These are phyloP conservation scores for Ceratocystis eucalypticola DNA, from an alignment of 2,329 filamentous ascomycete genomes.

Conservation along the genomic window DNA sequence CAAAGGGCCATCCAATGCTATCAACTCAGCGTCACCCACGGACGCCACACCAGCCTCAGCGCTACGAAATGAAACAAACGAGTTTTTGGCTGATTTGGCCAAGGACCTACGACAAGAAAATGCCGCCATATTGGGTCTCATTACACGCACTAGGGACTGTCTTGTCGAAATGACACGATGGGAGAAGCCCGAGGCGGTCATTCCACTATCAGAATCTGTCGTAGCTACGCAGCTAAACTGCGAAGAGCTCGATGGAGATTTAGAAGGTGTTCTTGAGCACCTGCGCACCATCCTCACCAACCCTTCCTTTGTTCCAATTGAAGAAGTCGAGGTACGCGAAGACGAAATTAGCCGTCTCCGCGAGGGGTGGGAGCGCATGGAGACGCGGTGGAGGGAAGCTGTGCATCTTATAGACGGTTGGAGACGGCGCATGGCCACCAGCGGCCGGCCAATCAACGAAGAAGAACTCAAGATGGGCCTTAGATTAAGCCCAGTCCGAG, in stretches of 20 bases:
- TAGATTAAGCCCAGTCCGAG: slow-evolving; percentile 45
- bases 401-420: slow-evolving; percentile 84
- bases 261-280: slow-evolving; percentile 67
- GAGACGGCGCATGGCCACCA: slow-evolving; percentile 65
- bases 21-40: neutral
- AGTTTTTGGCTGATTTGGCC: slow-evolving; percentile 75
- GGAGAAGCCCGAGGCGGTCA: slow-evolving; percentile 27
- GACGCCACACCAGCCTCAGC: slow-evolving; percentile 22
- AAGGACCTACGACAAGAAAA: slow-evolving; percentile 84
- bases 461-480: slow-evolving; percentile 56
- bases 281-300: slow-evolving; percentile 78
- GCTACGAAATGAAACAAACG: slow-evolving; percentile 74
- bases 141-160: slow-evolving; percentile 56
- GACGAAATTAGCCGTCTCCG: slow-evolving; percentile 76
- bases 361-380: slow-evolving; percentile 87
- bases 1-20: slow-evolving; percentile 24
- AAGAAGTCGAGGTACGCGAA: slow-evolving; percentile 85
- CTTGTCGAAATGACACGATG: slow-evolving; percentile 57
- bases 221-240: slow-evolving; percentile 29
- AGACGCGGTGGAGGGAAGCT: slow-evolving; percentile 77
- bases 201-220: slow-evolving; percentile 14
- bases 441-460: slow-evolving; percentile 55
- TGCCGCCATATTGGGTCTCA: slow-evolving; percentile 59
- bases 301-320: slow-evolving; percentile 87
- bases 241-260: slow-evolving; percentile 58